Evolutionary conservation across 2,329 filamentous ascomycete genomes (phyloP).

Genomic region (Gaeumannomyces sp.): DNA sequence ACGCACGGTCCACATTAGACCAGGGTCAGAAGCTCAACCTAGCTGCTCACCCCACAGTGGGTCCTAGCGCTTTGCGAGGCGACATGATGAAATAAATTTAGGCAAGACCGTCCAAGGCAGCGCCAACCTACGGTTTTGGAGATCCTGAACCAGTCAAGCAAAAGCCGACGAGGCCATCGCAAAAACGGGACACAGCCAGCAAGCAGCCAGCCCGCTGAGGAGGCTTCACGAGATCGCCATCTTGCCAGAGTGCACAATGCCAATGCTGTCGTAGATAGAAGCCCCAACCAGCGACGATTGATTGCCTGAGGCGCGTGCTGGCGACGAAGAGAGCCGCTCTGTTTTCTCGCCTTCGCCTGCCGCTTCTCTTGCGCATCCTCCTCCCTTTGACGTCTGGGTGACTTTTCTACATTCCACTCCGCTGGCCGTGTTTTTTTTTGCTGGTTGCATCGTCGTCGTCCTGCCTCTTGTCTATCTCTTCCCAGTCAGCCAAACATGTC

Average conservation of each 20-base stretch:
- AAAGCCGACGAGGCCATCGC: background rate
- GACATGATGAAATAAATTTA: background rate
- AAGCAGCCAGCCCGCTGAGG: no score
- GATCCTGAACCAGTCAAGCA: background rate
- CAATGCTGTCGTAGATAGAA: background rate
- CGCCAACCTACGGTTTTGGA: background rate
- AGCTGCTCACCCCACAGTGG: background rate
- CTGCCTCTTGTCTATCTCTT: background rate
- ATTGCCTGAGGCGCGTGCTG: background rate
- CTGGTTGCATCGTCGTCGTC: background rate
- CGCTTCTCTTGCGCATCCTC: background rate
- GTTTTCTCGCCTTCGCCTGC: background rate
- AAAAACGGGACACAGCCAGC: background rate
- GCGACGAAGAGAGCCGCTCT: background rate
- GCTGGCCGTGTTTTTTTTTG: no score
- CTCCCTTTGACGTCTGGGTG: background rate
- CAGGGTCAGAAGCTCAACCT: background rate
- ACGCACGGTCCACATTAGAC: background rate
- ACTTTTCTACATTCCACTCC: background rate
- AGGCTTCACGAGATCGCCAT: background rate
- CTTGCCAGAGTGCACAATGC: background rate
- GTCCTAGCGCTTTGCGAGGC: no score
- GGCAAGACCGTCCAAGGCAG: background rate
- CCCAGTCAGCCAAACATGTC: constrained; percentile 49
- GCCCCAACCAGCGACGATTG: background rate